A percentile compares a stretch with the other conserved stretches of the same genome.
Evolutionary conservation across 345 rosid genomes (phyloP).

Genomic region (Ricinus communis): DNA sequence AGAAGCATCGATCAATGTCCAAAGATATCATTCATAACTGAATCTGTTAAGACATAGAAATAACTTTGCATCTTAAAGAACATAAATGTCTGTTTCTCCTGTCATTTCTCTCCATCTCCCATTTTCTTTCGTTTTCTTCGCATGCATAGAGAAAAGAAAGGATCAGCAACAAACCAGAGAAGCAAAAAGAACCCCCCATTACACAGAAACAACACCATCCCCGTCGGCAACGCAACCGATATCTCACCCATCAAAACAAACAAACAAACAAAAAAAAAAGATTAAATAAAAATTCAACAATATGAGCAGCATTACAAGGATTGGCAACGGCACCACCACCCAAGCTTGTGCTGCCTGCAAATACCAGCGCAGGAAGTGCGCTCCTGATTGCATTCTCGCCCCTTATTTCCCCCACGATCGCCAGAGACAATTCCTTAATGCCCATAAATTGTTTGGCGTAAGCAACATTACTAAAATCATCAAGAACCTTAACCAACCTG

Average conservation of each 20-base stretch:
- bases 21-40: slow-evolving; percentile 12
- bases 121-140: slow-evolving; percentile 14
- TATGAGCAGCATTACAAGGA: slow-evolving; percentile 22
- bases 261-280: no score
- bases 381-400: slow-evolving; percentile 90
- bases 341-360: slow-evolving; percentile 92
- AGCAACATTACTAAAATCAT: slow-evolving; percentile 88
- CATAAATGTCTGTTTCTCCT: slow-evolving; percentile 15
- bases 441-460: slow-evolving; percentile 90
- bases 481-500: slow-evolving; percentile 52
- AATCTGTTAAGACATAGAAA: background rate
- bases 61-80: background rate
- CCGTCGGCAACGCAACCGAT: slow-evolving; percentile 29
- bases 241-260: slow-evolving; percentile 11
- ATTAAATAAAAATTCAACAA: background rate
- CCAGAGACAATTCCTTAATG: slow-evolving; percentile 82
- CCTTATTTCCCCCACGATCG: slow-evolving; percentile 93
- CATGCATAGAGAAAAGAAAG: slow-evolving; percentile 10
- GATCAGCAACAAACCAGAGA: slow-evolving; percentile 16
- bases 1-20: background rate
- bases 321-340: slow-evolving; percentile 24
- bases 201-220: slow-evolving; percentile 14
- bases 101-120: slow-evolving; percentile 30
- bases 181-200: slow-evolving; percentile 4
- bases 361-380: slow-evolving; percentile 91